A percentile compares a stretch with the other conserved stretches of the same genome.
Conservation (phyloP, 2,329 filamentous ascomycete species). For the Diplodia seriata region DNA sequence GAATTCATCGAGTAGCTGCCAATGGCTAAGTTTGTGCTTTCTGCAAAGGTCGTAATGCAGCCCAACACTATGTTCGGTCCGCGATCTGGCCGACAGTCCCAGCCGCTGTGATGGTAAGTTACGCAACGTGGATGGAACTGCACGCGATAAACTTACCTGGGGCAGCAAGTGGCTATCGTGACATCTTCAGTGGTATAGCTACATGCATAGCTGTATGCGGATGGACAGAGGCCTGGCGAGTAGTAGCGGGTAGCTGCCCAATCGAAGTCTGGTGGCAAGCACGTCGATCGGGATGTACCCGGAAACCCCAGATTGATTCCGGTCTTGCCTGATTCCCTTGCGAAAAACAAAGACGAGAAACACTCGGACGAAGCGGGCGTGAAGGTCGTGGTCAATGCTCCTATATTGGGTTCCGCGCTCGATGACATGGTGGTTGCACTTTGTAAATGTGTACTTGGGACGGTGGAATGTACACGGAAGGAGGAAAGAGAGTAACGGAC, state of each 20-base stretch:
- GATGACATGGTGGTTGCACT: background rate
- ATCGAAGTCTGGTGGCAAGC: background rate
- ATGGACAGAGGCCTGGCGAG: background rate
- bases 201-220: background rate
- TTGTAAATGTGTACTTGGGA: background rate
- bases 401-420: background rate
- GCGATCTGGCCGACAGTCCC: no score
- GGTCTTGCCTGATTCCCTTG: background rate
- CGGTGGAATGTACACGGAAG: no score
- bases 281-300: background rate
- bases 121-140: no score
- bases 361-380: background rate
- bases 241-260: background rate
- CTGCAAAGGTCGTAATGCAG: no score
- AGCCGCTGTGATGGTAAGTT: no score
- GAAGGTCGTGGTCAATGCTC: background rate
- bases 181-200: background rate
- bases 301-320: background rate
- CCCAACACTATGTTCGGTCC: no score
- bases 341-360: background rate
- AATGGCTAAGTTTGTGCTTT: no score
- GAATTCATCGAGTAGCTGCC: no score
- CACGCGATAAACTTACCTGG: background rate
- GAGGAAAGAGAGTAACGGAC: no score
- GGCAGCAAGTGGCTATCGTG: constrained; percentile 1